These are phyloP conservation scores for Aeschynomene evenia DNA, from an alignment of 306 rosid genomes.

Conservation along the genomic window DNA sequence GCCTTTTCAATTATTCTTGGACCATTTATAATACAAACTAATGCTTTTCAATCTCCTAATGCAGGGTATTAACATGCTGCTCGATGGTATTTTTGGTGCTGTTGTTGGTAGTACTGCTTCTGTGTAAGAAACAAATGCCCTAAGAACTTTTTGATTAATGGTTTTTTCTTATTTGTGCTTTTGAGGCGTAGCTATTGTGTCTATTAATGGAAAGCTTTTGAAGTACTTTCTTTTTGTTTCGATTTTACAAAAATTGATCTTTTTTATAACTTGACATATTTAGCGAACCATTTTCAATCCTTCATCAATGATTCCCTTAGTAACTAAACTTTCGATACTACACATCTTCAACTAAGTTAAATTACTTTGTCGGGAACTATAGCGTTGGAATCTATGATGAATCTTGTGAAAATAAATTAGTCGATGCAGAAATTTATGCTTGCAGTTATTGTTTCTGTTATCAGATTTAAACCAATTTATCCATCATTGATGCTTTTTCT, in stretches of 20 bases:
- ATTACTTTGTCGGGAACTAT: not conserved
- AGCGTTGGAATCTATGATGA: not conserved
- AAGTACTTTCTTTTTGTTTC: not conserved
- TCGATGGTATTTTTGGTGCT: conserved; percentile 85
- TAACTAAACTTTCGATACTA: not conserved
- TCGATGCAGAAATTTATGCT: not conserved
- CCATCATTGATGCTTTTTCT: not conserved
- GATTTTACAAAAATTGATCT: not conserved
- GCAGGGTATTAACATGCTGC: conserved; percentile 78
- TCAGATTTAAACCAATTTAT: not conserved
- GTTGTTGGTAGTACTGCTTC: conserved; percentile 82
- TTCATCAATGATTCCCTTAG: not conserved
- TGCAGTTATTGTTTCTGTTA: not conserved
- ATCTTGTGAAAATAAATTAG: not conserved
- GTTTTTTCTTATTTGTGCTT: not conserved
- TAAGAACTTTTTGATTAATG: not conserved
- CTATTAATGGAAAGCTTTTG: not conserved
- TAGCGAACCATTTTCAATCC: not conserved
- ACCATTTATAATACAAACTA: conserved; percentile 7
- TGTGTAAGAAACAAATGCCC: conserved; percentile 61
- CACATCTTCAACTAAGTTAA: not conserved
- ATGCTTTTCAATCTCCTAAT: conserved; percentile 26
- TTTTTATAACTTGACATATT: not conserved
- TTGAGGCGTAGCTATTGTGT: not conserved
- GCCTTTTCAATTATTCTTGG: not conserved